phyloP scores from a whole-genome alignment of 2,329 filamentous ascomycete species.

The Alternaria ethzedia region DNA sequence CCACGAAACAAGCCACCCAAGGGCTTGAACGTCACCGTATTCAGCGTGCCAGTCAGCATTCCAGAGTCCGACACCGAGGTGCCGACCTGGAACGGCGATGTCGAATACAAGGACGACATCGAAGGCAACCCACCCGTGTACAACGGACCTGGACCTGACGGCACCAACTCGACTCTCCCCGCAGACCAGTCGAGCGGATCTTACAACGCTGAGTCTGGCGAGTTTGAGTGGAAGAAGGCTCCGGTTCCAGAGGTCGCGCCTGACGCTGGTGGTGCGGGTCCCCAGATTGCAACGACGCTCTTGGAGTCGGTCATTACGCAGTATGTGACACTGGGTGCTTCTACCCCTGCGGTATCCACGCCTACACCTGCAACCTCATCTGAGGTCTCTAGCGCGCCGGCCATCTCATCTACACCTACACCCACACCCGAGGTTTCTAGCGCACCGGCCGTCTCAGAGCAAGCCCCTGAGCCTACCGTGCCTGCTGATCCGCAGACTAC shows the following conservation, averaged over 20 bases:
- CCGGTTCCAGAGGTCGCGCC: slow-evolving; percentile 10
- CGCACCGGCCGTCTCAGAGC: neutral
- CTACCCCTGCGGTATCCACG: neutral
- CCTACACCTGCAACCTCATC: neutral
- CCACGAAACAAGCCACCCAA: slow-evolving; percentile 31
- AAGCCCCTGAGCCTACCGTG: slow-evolving; percentile 3
- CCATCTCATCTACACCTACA: neutral
- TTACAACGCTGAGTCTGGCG: slow-evolving; percentile 16
- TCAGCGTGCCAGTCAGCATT: slow-evolving; percentile 32
- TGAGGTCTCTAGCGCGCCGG: neutral
- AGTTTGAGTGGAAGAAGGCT: slow-evolving; percentile 25
- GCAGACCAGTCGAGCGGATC: slow-evolving; percentile 12
- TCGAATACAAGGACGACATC: slow-evolving; percentile 34
- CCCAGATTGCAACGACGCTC: neutral
- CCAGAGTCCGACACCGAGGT: slow-evolving; percentile 35
- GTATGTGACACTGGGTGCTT: slow-evolving; percentile 11
- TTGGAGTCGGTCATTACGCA: slow-evolving; percentile 12
- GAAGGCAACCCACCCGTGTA: slow-evolving; percentile 34
- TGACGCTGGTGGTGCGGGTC: neutral
- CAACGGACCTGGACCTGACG: slow-evolving; percentile 20
- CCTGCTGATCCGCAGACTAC: slow-evolving; percentile 14
- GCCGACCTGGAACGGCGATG: slow-evolving; percentile 28
- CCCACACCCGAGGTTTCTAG: neutral
- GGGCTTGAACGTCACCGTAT: slow-evolving; percentile 40
- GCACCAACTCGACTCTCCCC: slow-evolving; percentile 21